Evolutionary conservation across 2,329 filamentous ascomycete species (phyloP), one percentile per base, ranked within the genome.

Genomic region (Botryosphaeria dothidea): DNA sequence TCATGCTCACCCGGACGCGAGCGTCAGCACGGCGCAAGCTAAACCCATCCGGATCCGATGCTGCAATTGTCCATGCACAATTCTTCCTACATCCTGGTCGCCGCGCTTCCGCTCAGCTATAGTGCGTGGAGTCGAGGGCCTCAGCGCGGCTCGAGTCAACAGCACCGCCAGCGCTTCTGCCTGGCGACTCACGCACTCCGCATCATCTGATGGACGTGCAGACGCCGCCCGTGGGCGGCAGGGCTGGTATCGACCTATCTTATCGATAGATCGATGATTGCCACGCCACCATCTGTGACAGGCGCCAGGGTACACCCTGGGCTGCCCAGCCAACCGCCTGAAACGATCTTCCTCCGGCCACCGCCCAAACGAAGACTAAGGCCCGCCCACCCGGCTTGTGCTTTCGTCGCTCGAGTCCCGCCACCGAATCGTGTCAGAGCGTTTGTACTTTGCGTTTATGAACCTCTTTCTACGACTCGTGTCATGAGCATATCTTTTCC

Each of bases 231-330:
- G 11, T 21, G 4, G 23, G 19, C 54, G 38, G 34, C 52, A 57
- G 52, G 52, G 52, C 52, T 57, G 49, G 48, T 19, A 31, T 31
- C 15, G 48, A 19, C 48, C 54, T 31, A 29, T 23, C 56, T 60
- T 60, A 60, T 46, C 41, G 56, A 60, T 60, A 60, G 56, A 58
- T 58, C 54, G 54, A 45, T 60, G 41, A 46, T 46, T 60, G 25
- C 41, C 56, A 46, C 56, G 56, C 56, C 56, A 60, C 56, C 56
- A 60, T 60, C 56, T 60, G 56, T 25, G 41, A 60, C 41, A 25
- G 17, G 7, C 38, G 15, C 54, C 38, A 31, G 54, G 54, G 11
- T 43, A 36, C 54, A 31, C 54, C 54, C 54, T 58, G 54, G 23
- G 3, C 17, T 15, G 11, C 52, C 34, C 7, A 13, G 34, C 21